phyloP scores from a whole-genome alignment of 768 basidiomycete species.

The Baorangia bicolor region DNA sequence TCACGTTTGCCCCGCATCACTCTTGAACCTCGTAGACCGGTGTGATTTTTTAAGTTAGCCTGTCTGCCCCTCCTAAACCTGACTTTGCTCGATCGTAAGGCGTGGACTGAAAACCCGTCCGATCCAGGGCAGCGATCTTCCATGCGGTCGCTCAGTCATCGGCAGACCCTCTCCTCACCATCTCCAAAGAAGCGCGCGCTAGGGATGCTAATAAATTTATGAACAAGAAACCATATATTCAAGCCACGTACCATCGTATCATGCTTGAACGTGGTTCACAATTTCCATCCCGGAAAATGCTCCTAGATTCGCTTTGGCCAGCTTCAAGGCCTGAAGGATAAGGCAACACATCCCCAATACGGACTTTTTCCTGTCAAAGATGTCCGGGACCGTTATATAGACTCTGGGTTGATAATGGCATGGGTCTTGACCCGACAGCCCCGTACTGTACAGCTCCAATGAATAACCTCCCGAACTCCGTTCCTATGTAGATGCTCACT shows the following conservation, averaged over 20 bases:
- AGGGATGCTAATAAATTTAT: neutral
- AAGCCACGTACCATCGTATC: conserved; percentile 16
- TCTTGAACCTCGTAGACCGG: neutral
- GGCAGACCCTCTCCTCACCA: conserved; percentile 24
- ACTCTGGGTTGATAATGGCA: conserved; percentile 18
- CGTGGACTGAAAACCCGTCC: conserved; percentile 28
- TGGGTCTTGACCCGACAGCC: conserved; percentile 36
- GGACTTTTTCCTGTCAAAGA: conserved; percentile 14
- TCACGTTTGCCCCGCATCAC: conserved; percentile 19
- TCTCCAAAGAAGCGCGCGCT: conserved; percentile 34
- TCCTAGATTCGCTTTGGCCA: conserved; percentile 33
- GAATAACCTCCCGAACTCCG: conserved; percentile 26
- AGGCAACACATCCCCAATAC: conserved; percentile 24
- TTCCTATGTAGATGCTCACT: conserved; percentile 12
- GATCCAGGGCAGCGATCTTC: conserved; percentile 23
- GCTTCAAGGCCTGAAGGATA: conserved; percentile 39
- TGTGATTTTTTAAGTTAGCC: conserved; percentile 12
- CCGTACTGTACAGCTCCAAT: conserved; percentile 17
- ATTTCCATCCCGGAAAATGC: conserved; percentile 32
- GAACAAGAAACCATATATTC: neutral
- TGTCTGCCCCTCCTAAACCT: neutral
- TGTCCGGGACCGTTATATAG: conserved; percentile 12
- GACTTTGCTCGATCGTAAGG: conserved; percentile 3
- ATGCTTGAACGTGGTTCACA: conserved; percentile 28
- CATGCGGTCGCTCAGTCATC: conserved; percentile 14